Conservation (phyloP, 768 basidiomycete genomes). For the Boletus edulis region DNA sequence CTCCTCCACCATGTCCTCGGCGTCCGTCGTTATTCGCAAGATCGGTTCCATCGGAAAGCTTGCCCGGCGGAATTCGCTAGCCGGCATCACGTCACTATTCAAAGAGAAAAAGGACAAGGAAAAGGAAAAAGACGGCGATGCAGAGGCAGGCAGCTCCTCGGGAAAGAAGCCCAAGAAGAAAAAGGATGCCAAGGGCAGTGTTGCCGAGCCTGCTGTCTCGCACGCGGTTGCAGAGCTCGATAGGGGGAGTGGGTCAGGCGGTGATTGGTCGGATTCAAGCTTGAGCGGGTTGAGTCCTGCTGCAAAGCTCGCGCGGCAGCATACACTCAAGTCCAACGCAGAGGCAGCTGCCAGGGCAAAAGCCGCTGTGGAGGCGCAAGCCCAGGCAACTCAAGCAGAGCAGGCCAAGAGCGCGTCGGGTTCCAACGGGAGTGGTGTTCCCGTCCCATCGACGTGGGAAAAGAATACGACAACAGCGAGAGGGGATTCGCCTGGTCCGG, state of each 20-base stretch:
- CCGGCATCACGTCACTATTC: slow-evolving; percentile 91
- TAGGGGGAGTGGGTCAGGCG: slow-evolving; percentile 37
- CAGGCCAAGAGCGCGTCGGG: slow-evolving; percentile 20
- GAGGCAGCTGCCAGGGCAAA: slow-evolving; percentile 43
- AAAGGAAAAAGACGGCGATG: slow-evolving; percentile 35
- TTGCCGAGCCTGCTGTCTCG: slow-evolving; percentile 68
- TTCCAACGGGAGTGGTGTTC: slow-evolving; percentile 30
- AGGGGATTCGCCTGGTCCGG: slow-evolving; percentile 43
- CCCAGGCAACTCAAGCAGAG: slow-evolving; percentile 22
- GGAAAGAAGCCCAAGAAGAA: slow-evolving; percentile 49
- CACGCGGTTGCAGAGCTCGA: slow-evolving; percentile 87
- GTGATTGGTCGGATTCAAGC: slow-evolving; percentile 58
- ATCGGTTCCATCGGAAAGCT: slow-evolving; percentile 89
- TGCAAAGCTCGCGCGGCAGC: slow-evolving; percentile 84
- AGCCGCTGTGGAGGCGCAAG: slow-evolving; percentile 30
- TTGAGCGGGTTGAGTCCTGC: slow-evolving; percentile 85
- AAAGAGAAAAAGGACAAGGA: slow-evolving; percentile 70
- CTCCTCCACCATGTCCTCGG: slow-evolving; percentile 90
- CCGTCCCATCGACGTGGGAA: slow-evolving; percentile 72
- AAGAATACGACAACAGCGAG: slow-evolving; percentile 69
- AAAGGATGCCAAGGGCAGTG: slow-evolving; percentile 61
- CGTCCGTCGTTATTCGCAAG: slow-evolving; percentile 95
- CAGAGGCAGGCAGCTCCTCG: slow-evolving; percentile 24
- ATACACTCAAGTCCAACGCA: slow-evolving; percentile 83
- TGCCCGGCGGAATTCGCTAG: slow-evolving; percentile 82